Evolutionary conservation across 202 grass and related monocot genomes (phyloP).

Genomic region (Musa balbisiana): DNA sequence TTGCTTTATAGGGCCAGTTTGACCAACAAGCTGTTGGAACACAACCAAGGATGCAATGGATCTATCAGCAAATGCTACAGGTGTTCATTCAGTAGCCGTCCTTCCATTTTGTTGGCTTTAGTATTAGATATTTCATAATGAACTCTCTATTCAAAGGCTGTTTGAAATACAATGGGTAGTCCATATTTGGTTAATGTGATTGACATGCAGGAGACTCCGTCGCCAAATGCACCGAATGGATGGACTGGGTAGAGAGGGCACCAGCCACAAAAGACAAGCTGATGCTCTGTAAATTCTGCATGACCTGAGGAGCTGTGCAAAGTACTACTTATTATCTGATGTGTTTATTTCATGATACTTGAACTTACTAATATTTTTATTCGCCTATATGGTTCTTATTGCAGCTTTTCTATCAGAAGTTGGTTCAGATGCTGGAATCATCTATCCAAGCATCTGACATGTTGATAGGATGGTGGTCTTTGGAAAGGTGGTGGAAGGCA

Average conservation of each 20-base stretch:
- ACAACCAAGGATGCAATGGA: constrained; percentile 9
- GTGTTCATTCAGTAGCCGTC: not conserved
- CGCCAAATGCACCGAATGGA: constrained; percentile 1
- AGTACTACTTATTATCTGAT: not conserved
- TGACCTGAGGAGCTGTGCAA: not conserved
- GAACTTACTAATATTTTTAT: not conserved
- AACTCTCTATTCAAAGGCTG: not conserved
- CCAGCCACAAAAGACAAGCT: not conserved
- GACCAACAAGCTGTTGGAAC: constrained; percentile 4
- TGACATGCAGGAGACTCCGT: constrained; percentile 1
- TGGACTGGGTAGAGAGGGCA: constrained; percentile 6
- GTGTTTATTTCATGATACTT: not conserved
- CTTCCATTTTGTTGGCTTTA: not conserved
- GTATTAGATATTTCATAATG: not conserved
- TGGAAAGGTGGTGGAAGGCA: not conserved
- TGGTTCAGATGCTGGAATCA: not conserved
- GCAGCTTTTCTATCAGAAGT: not conserved
- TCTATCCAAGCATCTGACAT: not conserved
- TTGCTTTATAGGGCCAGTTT: constrained; percentile 4
- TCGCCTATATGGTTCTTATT: not conserved
- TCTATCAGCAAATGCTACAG: constrained; percentile 20
- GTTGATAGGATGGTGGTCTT: not conserved
- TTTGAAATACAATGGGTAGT: not conserved
- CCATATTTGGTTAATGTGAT: not conserved
- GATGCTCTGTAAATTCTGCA: not conserved